Conservation (phyloP, 768 basidiomycete genomes). For the Mycena alexandri region DNA sequence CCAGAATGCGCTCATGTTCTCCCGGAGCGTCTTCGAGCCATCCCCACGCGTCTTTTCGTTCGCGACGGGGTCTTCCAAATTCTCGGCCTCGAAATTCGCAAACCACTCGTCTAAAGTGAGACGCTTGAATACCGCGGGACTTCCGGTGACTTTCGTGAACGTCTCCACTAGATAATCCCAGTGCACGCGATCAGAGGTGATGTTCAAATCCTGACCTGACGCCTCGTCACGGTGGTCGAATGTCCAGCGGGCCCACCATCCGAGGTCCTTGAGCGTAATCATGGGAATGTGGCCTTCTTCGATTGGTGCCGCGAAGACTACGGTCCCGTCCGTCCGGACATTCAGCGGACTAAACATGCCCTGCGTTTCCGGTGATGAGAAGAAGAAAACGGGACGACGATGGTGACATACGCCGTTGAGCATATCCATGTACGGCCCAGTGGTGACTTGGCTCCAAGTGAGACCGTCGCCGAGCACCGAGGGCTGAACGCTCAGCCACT, state of each 20-base stretch:
- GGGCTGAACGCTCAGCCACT: conserved; percentile 1
- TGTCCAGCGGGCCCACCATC: no score
- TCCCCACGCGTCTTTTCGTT: conserved; percentile 17
- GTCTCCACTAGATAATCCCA: background rate
- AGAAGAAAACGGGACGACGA: no score
- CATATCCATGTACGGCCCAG: conserved; percentile 19
- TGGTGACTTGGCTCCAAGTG: conserved; percentile 13
- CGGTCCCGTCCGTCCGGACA: conserved; percentile 1
- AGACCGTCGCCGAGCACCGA: background rate
- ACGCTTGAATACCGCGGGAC: conserved; percentile 1
- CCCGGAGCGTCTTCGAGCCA: conserved; percentile 26
- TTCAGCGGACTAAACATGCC: background rate
- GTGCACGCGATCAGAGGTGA: background rate
- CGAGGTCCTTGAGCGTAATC: background rate
- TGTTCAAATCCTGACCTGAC: background rate
- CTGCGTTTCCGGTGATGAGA: background rate
- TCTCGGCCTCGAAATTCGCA: conserved; percentile 5
- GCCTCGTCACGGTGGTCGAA: background rate
- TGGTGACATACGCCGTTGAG: background rate
- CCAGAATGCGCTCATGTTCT: conserved; percentile 52
- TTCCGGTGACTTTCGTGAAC: background rate
- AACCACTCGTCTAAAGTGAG: conserved; percentile 24
- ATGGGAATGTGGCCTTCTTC: background rate
- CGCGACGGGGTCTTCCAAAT: conserved; percentile 31
- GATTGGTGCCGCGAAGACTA: background rate